Evolutionary conservation across 495 filamentous ascomycete genomes (phyloP), one percentile per base, ranked within the genome.

Genomic region (Penicillium paxilli): DNA sequence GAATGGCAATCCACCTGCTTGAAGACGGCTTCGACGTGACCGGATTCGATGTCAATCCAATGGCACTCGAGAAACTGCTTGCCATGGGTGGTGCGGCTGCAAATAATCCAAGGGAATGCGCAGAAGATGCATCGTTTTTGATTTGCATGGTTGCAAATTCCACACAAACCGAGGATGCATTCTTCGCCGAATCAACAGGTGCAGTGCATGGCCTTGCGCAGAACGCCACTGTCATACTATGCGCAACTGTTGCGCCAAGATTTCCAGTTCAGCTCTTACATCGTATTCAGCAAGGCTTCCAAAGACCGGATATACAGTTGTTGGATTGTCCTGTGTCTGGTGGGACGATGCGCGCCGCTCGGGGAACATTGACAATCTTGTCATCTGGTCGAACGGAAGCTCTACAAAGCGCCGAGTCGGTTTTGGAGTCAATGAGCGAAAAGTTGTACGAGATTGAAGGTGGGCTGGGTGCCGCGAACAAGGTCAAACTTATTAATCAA

Each of bases 401-500:
- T 30, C 33, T 54, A 28, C 23, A 30, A 22, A 44, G 14, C 11
- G 44, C 52, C 16, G 23, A 44, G 44, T 45, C 52, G 49, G 16
- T 54, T 14, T 19, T 54, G 35, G 30, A 48, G 19, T 54, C 52
- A 20, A 48, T 54, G 44, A 44, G 52, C 23, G 52, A 49, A 12
- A 49, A 48, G 11, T 22, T 49, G 9, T 54, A 49, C 20, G 33
- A 44, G 32, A 54, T 54, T 24, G 44, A 49, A 12, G 52, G 52
- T 7, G 52, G 52, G 3, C 20, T 54, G 12, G 52, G 44, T 6
- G 45, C 44, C 6, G 52, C 52, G 19, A 54, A 49, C 23, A 54
- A 54, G 26, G 44, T 54, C 33, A 54, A 54, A 42, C 52, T 54
- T 35, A 14, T 54, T 23, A 54, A 54, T 26, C 52, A 54, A 24